These are phyloP conservation scores for Fusarium liriodendri DNA, from an alignment of 2,329 filamentous ascomycete species.

Conservation along the genomic window DNA sequence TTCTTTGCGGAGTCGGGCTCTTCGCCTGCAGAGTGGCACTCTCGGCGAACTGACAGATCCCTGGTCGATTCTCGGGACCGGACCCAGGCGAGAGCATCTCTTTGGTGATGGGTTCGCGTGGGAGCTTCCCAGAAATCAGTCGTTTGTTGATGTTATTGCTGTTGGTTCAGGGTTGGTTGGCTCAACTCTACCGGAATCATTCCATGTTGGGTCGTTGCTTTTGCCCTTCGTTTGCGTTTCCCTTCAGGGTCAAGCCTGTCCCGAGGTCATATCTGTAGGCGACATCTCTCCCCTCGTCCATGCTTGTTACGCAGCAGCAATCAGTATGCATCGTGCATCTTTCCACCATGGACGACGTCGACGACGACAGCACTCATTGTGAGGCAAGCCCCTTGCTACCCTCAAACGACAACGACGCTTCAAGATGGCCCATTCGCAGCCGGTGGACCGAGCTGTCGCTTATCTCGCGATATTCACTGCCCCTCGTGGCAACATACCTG, in stretches of 20 bases:
- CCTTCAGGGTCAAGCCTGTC: not conserved
- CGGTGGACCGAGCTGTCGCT: slow-evolving; percentile 31
- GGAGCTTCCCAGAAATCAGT: not conserved
- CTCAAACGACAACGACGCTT: not conserved
- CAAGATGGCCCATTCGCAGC: not conserved
- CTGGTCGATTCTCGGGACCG: not conserved
- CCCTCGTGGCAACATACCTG: slow-evolving; percentile 64
- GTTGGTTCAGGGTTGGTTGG: slow-evolving; percentile 1
- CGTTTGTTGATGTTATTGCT: not conserved
- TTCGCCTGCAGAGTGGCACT: not conserved
- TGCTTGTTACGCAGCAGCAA: not conserved
- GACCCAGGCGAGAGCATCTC: not conserved
- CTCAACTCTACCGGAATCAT: not conserved
- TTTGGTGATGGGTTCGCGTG: not conserved
- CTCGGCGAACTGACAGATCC: not conserved
- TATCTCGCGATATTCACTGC: slow-evolving; percentile 49
- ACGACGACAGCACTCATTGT: not conserved
- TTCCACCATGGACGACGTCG: slow-evolving; percentile 11
- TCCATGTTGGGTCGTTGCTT: not conserved
- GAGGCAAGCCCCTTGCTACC: slow-evolving; percentile 33
- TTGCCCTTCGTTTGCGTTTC: not conserved
- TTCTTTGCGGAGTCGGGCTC: not conserved
- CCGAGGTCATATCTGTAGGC: not conserved
- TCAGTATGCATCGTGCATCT: not conserved
- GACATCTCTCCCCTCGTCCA: not conserved